These are phyloP conservation scores for Teunomyces tritomae DNA, from an alignment of 805 yeast species.

Conservation along the genomic window DNA sequence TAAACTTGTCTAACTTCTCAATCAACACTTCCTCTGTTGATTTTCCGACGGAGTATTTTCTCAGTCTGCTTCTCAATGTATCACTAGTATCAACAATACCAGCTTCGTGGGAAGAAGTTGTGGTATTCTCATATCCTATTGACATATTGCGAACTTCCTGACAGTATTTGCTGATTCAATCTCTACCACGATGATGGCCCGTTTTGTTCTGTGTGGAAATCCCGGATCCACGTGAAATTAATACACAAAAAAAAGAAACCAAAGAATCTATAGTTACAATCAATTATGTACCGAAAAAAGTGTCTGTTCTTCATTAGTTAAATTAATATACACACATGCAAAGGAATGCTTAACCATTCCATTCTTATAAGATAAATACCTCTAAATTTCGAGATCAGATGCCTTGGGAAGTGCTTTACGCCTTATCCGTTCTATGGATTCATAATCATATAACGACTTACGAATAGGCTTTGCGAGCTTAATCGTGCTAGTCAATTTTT, in stretches of 20 bases:
- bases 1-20: conserved; percentile 39
- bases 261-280: not conserved
- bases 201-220: not conserved
- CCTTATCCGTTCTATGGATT: conserved; percentile 6
- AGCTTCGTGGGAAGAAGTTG: not conserved
- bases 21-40: conserved; percentile 40
- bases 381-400: not conserved
- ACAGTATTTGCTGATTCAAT: not conserved
- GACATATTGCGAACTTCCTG: not conserved
- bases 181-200: not conserved
- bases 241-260: not conserved
- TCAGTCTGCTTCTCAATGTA: conserved; percentile 10
- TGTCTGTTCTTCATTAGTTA: no score
- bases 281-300: no score
- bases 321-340: no score
- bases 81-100: not conserved
- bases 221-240: conserved; percentile 1
- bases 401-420: conserved; percentile 1
- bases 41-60: not conserved
- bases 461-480: conserved; percentile 8
- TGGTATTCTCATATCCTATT: no score
- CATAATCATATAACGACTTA: conserved; percentile 10
- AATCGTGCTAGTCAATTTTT: conserved; percentile 5
- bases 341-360: no score
- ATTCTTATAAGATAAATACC: not conserved